Conservation (phyloP, 352 stramenopile genomes). For the Globisporangium heterothallicum region DNA sequence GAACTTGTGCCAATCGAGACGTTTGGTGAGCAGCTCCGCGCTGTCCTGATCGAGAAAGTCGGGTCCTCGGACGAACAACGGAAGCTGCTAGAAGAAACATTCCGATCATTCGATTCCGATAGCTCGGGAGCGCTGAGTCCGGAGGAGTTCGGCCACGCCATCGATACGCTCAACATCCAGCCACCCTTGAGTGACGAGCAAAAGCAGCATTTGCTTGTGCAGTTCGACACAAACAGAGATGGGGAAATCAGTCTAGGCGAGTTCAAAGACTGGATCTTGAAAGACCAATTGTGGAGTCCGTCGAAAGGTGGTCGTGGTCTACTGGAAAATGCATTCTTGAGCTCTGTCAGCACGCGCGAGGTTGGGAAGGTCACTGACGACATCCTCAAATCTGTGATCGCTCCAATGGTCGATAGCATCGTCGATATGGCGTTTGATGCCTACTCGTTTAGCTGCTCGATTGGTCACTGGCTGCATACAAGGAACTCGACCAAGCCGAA, state of each 20-base stretch:
- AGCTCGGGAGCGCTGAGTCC: constrained; percentile 47
- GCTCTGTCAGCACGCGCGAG: neutral
- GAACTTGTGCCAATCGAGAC: constrained; percentile 38
- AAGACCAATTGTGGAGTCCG: constrained; percentile 53
- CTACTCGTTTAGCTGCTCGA: constrained; percentile 24
- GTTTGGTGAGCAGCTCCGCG: constrained; percentile 57
- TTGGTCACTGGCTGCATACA: constrained; percentile 33
- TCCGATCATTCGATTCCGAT: constrained; percentile 53
- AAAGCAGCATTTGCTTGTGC: constrained; percentile 35
- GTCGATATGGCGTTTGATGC: constrained; percentile 35
- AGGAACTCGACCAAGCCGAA: constrained; percentile 20
- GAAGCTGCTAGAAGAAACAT: constrained; percentile 37
- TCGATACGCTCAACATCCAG: constrained; percentile 44
- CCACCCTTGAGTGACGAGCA: constrained; percentile 46
- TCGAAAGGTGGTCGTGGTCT: neutral
- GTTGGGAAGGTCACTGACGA: constrained; percentile 14
- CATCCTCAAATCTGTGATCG: constrained; percentile 25
- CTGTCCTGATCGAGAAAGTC: constrained; percentile 62
- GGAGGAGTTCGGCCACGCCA: constrained; percentile 51
- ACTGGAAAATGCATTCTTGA: neutral
- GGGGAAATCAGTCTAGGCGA: constrained; percentile 60
- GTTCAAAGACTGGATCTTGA: constrained; percentile 64
- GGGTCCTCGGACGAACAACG: constrained; percentile 30
- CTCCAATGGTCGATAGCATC: constrained; percentile 33
- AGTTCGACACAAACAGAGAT: constrained; percentile 71